Evolutionary conservation across 768 basidiomycete genomes (phyloP).

Genomic region (Serendipita sp.): DNA sequence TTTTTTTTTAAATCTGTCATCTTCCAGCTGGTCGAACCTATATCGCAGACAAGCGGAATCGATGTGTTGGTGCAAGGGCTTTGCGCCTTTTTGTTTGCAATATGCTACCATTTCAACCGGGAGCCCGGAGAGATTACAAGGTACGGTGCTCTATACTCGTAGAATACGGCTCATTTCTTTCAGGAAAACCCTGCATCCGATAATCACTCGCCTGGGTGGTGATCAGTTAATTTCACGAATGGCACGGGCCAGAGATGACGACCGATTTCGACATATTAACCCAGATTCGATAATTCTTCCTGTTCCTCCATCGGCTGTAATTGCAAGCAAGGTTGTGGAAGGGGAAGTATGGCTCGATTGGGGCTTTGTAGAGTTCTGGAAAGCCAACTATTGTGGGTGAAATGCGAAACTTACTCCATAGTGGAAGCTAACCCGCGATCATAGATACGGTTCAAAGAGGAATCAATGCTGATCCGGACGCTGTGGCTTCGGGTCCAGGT

Average conservation of each 20-base stretch:
- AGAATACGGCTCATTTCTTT: constrained; percentile 4
- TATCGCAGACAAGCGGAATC: constrained; percentile 75
- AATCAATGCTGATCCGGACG: constrained; percentile 51
- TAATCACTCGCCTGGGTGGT: constrained; percentile 76
- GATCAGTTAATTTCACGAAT: constrained; percentile 81
- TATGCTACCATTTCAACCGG: constrained; percentile 92
- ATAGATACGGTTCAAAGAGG: constrained; percentile 65
- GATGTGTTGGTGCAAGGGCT: constrained; percentile 81
- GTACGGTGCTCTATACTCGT: constrained; percentile 25
- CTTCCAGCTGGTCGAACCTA: constrained; percentile 75
- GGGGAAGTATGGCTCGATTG: constrained; percentile 92
- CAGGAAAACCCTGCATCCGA: constrained; percentile 75
- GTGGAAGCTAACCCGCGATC: background rate
- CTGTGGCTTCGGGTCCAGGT: constrained; percentile 45
- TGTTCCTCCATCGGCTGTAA: constrained; percentile 14
- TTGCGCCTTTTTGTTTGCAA: constrained; percentile 78
- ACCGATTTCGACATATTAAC: constrained; percentile 76
- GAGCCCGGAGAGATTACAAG: constrained; percentile 83
- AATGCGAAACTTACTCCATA: background rate
- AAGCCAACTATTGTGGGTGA: constrained; percentile 82
- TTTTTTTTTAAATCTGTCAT: background rate
- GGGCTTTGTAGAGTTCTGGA: constrained; percentile 97
- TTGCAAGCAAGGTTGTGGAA: constrained; percentile 41
- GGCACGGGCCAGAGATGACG: constrained; percentile 77
- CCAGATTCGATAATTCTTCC: constrained; percentile 63